A percentile compares a stretch with the other conserved stretches of the same genome.
phyloP scores from a whole-genome alignment of 2,329 filamentous ascomycete genomes.

The Golovinomyces cichoracearum region DNA sequence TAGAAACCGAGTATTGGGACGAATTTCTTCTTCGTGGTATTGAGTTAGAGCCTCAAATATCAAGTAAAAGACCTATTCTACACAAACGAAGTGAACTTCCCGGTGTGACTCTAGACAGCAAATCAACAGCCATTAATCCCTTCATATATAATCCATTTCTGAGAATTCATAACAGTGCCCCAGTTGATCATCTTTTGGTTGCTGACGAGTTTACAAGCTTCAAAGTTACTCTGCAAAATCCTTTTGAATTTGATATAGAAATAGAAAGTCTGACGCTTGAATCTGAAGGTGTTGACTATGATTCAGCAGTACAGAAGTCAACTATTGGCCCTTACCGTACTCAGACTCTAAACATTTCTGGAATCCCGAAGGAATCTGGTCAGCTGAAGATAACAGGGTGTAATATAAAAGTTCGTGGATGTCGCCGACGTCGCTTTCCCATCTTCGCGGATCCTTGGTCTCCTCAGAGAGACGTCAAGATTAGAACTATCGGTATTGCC shows the following conservation, averaged over 20 bases:
- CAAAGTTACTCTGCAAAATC: conserved; percentile 68
- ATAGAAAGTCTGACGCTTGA: conserved; percentile 59
- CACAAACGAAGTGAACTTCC: conserved; percentile 30
- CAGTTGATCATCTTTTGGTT: conserved; percentile 43
- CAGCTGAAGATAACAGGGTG: conserved; percentile 52
- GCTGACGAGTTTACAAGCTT: conserved; percentile 56
- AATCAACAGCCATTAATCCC: conserved; percentile 33
- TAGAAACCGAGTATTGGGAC: conserved; percentile 84
- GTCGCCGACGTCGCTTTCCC: conserved; percentile 56
- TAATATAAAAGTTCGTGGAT: conserved; percentile 53
- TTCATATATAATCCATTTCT: conserved; percentile 92
- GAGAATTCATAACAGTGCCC: conserved; percentile 34
- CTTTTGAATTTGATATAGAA: conserved; percentile 76
- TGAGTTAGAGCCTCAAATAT: conserved; percentile 36
- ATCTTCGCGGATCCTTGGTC: conserved; percentile 60
- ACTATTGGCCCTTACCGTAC: conserved; percentile 59
- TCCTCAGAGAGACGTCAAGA: conserved; percentile 39
- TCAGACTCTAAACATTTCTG: conserved; percentile 48
- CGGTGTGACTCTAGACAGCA: conserved; percentile 17
- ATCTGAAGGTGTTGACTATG: conserved; percentile 46
- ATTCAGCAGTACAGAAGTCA: conserved; percentile 35
- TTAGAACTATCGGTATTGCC: conserved; percentile 47
- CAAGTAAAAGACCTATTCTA: conserved; percentile 35
- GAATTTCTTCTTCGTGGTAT: conserved; percentile 69
- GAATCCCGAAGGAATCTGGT: conserved; percentile 40